A percentile compares a stretch with the other conserved stretches of the same genome.
Evolutionary conservation across 2,329 filamentous ascomycete genomes (phyloP).

Genomic region (Fusarium setosum): DNA sequence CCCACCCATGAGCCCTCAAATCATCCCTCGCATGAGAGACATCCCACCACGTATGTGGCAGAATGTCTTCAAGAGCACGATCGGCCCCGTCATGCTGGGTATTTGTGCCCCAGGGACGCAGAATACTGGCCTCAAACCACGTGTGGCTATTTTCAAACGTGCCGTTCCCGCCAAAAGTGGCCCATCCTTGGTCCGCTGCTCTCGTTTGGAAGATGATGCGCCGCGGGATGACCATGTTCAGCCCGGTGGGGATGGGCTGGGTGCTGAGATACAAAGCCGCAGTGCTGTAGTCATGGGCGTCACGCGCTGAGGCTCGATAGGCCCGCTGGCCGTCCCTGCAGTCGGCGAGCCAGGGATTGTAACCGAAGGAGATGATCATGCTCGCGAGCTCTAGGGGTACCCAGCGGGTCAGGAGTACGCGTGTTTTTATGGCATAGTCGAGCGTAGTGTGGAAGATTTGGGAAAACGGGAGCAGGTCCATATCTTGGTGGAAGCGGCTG

Average conservation of each 20-base stretch:
- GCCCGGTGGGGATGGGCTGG: neutral
- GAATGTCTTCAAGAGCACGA: neutral
- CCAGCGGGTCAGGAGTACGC: neutral
- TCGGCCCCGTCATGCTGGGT: neutral
- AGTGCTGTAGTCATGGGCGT: neutral
- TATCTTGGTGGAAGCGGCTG: neutral
- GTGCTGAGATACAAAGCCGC: neutral
- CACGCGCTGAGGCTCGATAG: neutral
- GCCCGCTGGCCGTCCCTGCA: neutral
- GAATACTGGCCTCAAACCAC: slow-evolving; percentile 1
- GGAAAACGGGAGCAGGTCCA: neutral
- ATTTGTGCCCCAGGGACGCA: neutral
- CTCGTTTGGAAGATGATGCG: neutral
- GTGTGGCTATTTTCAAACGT: slow-evolving; percentile 2
- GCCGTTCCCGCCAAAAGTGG: neutral
- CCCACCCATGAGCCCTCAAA: neutral
- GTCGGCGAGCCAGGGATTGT: neutral
- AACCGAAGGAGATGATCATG: neutral
- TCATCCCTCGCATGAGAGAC: neutral
- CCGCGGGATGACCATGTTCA: neutral
- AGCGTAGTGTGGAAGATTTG: neutral
- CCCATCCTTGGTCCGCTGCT: slow-evolving; percentile 1
- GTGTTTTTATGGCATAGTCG: neutral
- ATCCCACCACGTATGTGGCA: neutral
- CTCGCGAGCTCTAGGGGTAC: neutral